These are phyloP conservation scores for Biscutella laevigata DNA, from an alignment of 441 rosid species.

Conservation along the genomic window DNA sequence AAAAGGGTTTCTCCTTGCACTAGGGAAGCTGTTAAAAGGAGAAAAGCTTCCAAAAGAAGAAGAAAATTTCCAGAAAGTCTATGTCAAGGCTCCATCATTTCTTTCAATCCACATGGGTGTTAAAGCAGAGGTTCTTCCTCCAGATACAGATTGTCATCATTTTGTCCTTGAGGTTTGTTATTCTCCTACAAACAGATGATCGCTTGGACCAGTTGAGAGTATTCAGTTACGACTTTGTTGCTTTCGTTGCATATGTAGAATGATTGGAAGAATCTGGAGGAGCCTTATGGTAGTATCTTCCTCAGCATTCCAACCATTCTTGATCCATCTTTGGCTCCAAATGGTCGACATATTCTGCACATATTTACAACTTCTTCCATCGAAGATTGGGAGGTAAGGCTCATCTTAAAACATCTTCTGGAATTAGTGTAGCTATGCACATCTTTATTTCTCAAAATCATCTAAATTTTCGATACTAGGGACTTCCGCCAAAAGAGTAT, in stretches of 20 bases:
- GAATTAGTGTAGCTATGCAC: not conserved
- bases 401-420: not conserved
- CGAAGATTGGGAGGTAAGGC: conserved; percentile 78
- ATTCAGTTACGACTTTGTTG: not conserved
- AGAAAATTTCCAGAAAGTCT: conserved; percentile 75
- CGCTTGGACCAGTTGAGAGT: not conserved
- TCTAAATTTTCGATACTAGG: conserved; percentile 35
- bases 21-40: conserved; percentile 81
- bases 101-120: conserved; percentile 97
- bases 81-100: conserved; percentile 95
- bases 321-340: conserved; percentile 80
- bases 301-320: conserved; percentile 95
- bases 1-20: not conserved
- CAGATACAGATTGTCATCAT: conserved; percentile 89
- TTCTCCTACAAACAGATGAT: not conserved
- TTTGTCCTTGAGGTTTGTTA: conserved; percentile 77
- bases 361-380: conserved; percentile 80
- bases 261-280: conserved; percentile 62
- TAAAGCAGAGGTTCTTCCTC: conserved; percentile 73
- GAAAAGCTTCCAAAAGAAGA: conserved; percentile 85
- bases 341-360: conserved; percentile 77
- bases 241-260: conserved; percentile 35
- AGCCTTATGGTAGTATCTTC: conserved; percentile 86
- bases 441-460: not conserved
- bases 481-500: conserved; percentile 62